Percentiles rank a stretch among this genome's conserved stretches.
phyloP scores from a whole-genome alignment of 768 basidiomycete species.

The Podaxis sp. region DNA sequence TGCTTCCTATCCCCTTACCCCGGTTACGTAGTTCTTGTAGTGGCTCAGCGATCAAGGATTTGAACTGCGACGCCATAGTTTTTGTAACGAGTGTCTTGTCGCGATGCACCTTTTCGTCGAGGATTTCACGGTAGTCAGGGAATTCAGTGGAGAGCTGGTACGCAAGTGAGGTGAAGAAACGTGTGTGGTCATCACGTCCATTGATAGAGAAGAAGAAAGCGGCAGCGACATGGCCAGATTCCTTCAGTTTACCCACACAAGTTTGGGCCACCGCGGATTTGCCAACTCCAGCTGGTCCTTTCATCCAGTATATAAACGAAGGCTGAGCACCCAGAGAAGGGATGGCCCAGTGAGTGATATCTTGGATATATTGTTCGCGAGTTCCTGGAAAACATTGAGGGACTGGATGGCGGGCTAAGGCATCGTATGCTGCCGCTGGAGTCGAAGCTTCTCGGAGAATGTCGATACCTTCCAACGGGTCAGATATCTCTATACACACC shows the following conservation, averaged over 20 bases:
- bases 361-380: conserved; percentile 6
- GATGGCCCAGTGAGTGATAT: conserved; percentile 8
- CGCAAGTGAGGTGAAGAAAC: conserved; percentile 8
- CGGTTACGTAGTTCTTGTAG: background rate
- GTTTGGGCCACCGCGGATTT: conserved; percentile 9
- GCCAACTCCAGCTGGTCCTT: background rate
- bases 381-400: conserved; percentile 16
- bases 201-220: conserved; percentile 12
- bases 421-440: background rate
- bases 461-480: background rate
- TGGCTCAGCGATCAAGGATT: background rate
- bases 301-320: background rate
- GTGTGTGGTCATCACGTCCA: background rate
- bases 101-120: background rate
- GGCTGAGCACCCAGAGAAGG: background rate
- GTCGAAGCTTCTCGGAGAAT: background rate
- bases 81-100: background rate
- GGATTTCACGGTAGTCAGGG: background rate
- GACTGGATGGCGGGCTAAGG: background rate
- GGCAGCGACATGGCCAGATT: background rate
- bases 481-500: no score
- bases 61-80: background rate
- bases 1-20: background rate
- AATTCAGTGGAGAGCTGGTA: conserved; percentile 5
- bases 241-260: background rate